These are phyloP conservation scores for Acanthamoeba lenticulata DNA, from an alignment of 208 protist species.

Conservation along the genomic window DNA sequence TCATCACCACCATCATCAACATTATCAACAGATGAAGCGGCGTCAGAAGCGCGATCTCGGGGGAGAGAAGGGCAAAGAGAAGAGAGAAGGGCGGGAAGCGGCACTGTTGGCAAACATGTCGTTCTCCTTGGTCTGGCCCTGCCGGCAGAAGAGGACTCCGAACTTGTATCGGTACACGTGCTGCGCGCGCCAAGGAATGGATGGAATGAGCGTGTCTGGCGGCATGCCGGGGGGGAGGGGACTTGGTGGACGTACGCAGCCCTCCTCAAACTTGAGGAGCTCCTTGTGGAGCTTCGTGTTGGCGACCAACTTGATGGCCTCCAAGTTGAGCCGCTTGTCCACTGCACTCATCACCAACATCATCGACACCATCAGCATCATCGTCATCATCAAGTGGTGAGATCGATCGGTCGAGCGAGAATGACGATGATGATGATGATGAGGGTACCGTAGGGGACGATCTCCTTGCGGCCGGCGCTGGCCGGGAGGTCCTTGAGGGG, in stretches of 20 bases:
- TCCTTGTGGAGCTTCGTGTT: neutral
- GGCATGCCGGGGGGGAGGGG: neutral
- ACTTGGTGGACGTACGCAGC: neutral
- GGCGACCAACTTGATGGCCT: neutral
- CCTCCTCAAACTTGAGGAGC: conserved; percentile 60
- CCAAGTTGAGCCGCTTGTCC: neutral
- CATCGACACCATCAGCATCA: too few species aligned
- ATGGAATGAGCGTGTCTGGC: too few species aligned
- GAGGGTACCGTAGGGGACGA: neutral
- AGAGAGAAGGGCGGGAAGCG: neutral
- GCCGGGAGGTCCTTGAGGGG: neutral
- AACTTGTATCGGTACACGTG: conserved; percentile 67
- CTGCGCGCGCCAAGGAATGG: neutral
- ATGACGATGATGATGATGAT: neutral
- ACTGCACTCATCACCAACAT: neutral
- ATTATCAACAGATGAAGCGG: too few species aligned
- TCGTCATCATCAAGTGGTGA: too few species aligned
- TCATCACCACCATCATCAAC: too few species aligned
- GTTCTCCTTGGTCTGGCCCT: conserved; percentile 8
- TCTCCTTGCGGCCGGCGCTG: neutral
- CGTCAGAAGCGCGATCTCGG: too few species aligned
- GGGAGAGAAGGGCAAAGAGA: neutral
- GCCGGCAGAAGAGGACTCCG: conserved; percentile 63
- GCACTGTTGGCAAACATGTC: conserved; percentile 22
- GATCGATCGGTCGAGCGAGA: neutral